Conservation (phyloP, 2,329 filamentous ascomycete genomes). For the Ploettnerulaceae sp. region DNA sequence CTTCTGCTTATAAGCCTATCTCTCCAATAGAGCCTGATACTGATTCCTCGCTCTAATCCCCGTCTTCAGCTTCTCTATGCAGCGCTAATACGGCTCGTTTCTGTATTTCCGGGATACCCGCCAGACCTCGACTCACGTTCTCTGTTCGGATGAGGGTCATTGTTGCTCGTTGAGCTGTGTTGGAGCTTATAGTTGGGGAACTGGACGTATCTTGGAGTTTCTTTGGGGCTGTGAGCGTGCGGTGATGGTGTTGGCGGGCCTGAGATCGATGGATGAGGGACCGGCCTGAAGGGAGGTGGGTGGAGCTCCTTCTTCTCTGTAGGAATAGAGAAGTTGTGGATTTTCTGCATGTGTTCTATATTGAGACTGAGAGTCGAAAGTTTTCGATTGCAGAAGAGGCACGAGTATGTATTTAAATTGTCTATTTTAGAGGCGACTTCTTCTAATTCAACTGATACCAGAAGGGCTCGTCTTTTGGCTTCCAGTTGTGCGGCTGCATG, state of each 20-base stretch:
- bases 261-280: background rate
- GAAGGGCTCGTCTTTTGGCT: background rate
- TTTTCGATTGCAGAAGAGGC: background rate
- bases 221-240: background rate
- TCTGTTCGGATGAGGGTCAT: background rate
- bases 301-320: background rate
- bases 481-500: background rate
- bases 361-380: background rate
- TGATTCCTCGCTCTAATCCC: slow-evolving; percentile 4
- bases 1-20: background rate
- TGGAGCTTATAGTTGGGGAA: background rate
- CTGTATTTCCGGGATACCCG: background rate
- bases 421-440: background rate
- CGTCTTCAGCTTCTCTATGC: slow-evolving; percentile 3
- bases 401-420: background rate
- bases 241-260: background rate
- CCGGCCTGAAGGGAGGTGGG: slow-evolving; percentile 1
- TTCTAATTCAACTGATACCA: background rate
- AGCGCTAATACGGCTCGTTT: background rate
- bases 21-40: background rate
- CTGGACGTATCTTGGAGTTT: background rate
- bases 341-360: background rate
- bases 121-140: background rate
- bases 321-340: background rate
- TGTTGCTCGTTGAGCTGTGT: background rate